Base-by-base conservation (phyloP, 2,329 filamentous ascomycete genomes). In the Alternaria sp. region DNA sequence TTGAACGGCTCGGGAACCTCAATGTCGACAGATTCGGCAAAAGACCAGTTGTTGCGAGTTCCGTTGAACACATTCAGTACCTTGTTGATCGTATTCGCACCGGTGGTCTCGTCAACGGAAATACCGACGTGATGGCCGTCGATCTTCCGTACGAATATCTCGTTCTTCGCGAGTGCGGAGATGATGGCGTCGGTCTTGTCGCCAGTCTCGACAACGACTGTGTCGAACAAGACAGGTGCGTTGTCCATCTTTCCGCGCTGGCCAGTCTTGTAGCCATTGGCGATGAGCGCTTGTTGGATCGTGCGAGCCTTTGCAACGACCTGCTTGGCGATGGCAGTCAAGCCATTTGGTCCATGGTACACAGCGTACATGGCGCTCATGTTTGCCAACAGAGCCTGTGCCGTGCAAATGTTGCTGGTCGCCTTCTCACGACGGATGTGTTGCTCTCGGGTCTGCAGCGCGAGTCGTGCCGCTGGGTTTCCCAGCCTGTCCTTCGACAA, bases 391-490 rank as follows among this genome's bases (percentile, higher is more conserved):
- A 98, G 84, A 9, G 95, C 95, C 81, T 98, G 95, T 1, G 95
- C 94, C 2, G 95, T 98, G 83, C 95, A 98, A 63, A 97, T 94
- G 77, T 98, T 98, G 84, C 93, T 97, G 2, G 95, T 98, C 1
- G 95, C 95, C 86, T 97, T 97, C 80, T 98, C 95, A 75, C 95
- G 88, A 68, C 95, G 88, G 78, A 98, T 97, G 79, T 98, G 95
- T 83, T 98, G 95, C 82, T 98, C 95, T 72, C 95, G 87, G 10
- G 95, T 97, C 82, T 98, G 95, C 56, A 97, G 83, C 17, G 95
- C 92, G 75, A 97, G 83, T 72, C 95, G 87, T 68, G 96, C 89
- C 6, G 94, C 95, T 12, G 87, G 90, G 67, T 92, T 88, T 8
- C 95, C 95, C 6, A 93, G 85, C 58, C 95, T 88, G 77, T 98